Percentiles rank a stretch among this genome's conserved stretches.
Evolutionary conservation across 495 filamentous ascomycete species (phyloP).

Genomic region (Hypoxylon fuscum): DNA sequence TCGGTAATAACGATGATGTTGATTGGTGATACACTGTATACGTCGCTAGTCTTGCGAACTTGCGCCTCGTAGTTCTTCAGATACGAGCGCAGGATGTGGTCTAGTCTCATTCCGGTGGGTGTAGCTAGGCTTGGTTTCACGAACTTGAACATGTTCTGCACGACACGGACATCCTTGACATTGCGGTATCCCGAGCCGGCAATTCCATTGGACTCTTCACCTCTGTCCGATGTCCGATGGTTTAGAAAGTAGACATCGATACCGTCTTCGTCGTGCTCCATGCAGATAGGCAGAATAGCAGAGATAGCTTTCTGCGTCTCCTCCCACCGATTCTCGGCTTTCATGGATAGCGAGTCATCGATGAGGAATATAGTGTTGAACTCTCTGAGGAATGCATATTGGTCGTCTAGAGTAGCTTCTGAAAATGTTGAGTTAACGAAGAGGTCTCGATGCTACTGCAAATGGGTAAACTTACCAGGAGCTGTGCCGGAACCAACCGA

Average conservation of each 20-base stretch:
- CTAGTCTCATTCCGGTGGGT: slow-evolving; percentile 77
- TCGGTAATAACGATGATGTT: slow-evolving; percentile 97
- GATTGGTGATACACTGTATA: slow-evolving; percentile 74
- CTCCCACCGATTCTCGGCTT: slow-evolving; percentile 72
- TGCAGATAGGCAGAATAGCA: slow-evolving; percentile 86
- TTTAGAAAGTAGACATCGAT: slow-evolving; percentile 97
- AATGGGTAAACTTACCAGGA: background rate
- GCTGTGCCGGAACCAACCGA: background rate
- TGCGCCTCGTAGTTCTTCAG: slow-evolving; percentile 48
- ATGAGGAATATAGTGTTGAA: slow-evolving; percentile 96
- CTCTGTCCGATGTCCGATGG: slow-evolving; percentile 45
- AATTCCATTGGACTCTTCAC: slow-evolving; percentile 40
- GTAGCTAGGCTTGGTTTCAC: slow-evolving; percentile 75
- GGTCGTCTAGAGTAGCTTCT: slow-evolving; percentile 57
- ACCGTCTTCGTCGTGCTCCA: slow-evolving; percentile 83
- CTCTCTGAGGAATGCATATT: slow-evolving; percentile 80
- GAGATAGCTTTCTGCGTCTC: slow-evolving; percentile 78
- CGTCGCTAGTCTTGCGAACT: slow-evolving; percentile 50
- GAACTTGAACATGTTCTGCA: slow-evolving; percentile 71
- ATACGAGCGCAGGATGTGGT: slow-evolving; percentile 79
- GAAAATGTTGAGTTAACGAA: background rate
- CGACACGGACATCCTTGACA: slow-evolving; percentile 59
- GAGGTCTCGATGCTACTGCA: background rate
- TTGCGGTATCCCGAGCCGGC: slow-evolving; percentile 62
- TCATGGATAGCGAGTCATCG: slow-evolving; percentile 92